phyloP scores from a whole-genome alignment of 2,329 filamentous ascomycete genomes.

The Biscogniauxia sp. region DNA sequence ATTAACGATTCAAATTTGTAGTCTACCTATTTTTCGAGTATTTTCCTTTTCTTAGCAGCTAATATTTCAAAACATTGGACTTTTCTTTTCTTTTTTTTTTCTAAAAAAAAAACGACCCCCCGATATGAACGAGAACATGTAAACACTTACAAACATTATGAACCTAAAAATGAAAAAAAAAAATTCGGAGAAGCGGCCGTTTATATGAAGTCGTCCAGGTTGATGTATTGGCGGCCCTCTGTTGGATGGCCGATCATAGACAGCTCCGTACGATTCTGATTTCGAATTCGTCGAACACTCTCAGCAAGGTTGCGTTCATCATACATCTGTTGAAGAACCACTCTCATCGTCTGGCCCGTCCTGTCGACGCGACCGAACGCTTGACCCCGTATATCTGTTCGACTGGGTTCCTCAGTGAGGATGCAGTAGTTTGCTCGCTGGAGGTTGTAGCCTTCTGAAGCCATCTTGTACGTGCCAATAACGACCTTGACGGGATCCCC shows the following conservation, averaged over 20 bases:
- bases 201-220: no score
- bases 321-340: slow-evolving; percentile 6
- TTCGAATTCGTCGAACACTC: slow-evolving; percentile 1
- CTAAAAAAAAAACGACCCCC: no score
- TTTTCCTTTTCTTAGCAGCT: no score
- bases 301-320: slow-evolving; percentile 7
- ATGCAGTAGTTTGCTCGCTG: slow-evolving; percentile 12
- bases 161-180: no score
- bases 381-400: slow-evolving; percentile 3
- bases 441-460: slow-evolving; percentile 7
- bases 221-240: no score
- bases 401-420: slow-evolving; percentile 5
- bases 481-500: slow-evolving; percentile 5
- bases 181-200: no score
- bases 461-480: slow-evolving; percentile 4
- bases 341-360: slow-evolving; percentile 2
- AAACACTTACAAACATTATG: no score
- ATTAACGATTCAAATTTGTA: no score
- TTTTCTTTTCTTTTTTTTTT: no score
- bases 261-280: neutral
- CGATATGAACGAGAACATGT: no score
- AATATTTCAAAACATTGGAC: no score
- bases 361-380: slow-evolving; percentile 11
- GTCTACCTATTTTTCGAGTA: no score
- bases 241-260: neutral